These are phyloP conservation scores for Cercospora berteroae DNA, from an alignment of 2,329 filamentous ascomycete genomes.

Conservation along the genomic window DNA sequence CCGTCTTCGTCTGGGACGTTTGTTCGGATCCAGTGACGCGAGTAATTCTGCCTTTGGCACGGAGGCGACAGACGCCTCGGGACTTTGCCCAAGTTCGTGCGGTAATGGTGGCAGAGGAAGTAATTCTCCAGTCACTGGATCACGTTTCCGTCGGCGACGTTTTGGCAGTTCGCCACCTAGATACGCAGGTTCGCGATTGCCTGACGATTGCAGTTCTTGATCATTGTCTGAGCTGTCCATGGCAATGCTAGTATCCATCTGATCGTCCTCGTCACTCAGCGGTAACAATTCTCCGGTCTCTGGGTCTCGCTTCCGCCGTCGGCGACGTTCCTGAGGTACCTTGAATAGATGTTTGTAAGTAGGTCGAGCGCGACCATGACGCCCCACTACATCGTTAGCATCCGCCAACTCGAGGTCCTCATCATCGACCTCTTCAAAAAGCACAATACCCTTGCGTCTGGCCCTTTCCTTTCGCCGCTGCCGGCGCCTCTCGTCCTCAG, in stretches of 20 bases:
- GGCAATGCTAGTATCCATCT: neutral
- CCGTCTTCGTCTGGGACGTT: conserved; percentile 30
- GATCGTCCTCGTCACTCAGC: conserved; percentile 29
- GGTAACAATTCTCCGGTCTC: conserved; percentile 33
- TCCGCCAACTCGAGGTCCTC: conserved; percentile 16
- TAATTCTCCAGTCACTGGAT: conserved; percentile 34
- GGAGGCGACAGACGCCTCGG: neutral
- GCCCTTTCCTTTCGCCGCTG: conserved; percentile 20
- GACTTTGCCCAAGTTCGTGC: neutral
- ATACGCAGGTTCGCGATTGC: neutral
- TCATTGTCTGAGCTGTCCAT: conserved; percentile 19
- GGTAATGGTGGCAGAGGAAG: conserved; percentile 24
- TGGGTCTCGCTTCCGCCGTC: conserved; percentile 33
- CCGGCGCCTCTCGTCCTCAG: conserved; percentile 23
- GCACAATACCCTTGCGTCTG: conserved; percentile 24
- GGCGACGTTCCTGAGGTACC: conserved; percentile 14
- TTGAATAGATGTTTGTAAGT: conserved; percentile 35
- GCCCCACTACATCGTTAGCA: conserved; percentile 17
- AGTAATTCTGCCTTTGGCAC: neutral
- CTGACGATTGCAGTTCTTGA: neutral
- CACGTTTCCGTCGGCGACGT: conserved; percentile 33
- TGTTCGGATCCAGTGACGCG: conserved; percentile 13
- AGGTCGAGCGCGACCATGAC: conserved; percentile 35
- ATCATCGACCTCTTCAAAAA: conserved; percentile 19
- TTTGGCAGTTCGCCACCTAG: conserved; percentile 15